Evolutionary conservation across 108 stramenopile species (phyloP).

Genomic region (Pseudonitzschia pungens): DNA sequence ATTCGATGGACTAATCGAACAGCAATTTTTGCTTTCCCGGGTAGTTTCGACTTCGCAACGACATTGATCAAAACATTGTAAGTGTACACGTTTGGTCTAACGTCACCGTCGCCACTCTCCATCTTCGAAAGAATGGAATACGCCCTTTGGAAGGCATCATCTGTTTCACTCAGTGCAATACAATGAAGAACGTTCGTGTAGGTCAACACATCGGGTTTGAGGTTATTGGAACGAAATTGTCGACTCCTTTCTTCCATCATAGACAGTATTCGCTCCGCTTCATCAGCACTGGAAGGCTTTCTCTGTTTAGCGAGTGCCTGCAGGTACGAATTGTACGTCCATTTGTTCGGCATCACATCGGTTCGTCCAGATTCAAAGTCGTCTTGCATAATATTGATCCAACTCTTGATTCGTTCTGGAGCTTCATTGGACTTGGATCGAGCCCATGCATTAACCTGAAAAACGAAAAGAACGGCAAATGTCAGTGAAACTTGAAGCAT

Average conservation of each 20-base stretch:
- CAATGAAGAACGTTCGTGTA: slow-evolving; percentile 37
- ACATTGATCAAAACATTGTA: slow-evolving; percentile 31
- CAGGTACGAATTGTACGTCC: slow-evolving; percentile 30
- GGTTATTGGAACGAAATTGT: slow-evolving; percentile 10
- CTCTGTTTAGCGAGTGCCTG: slow-evolving; percentile 26
- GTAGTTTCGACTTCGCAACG: slow-evolving; percentile 41
- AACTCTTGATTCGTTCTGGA: slow-evolving; percentile 11
- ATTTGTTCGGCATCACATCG: slow-evolving; percentile 25
- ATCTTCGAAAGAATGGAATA: slow-evolving; percentile 26
- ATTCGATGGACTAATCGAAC: slow-evolving; percentile 22
- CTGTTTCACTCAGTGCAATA: slow-evolving; percentile 28
- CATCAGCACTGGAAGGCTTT: slow-evolving; percentile 14
- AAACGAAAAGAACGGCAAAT: neutral
- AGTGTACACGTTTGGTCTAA: slow-evolving; percentile 26
- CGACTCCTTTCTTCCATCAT: slow-evolving; percentile 23
- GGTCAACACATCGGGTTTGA: slow-evolving; percentile 35
- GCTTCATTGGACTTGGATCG: slow-evolving; percentile 14
- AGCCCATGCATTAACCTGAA: slow-evolving; percentile 28
- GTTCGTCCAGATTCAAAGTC: slow-evolving; percentile 23
- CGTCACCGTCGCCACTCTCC: slow-evolving; percentile 36
- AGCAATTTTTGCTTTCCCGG: slow-evolving; percentile 45
- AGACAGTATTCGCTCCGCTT: slow-evolving; percentile 23
- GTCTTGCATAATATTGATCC: slow-evolving; percentile 26
- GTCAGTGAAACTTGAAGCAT: too few relatives aligned
- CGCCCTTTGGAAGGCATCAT: slow-evolving; percentile 32